A percentile compares a stretch with the other conserved stretches of the same genome.
Conservation (phyloP, 768 basidiomycete species). For the Coprinopsis cinerea region DNA sequence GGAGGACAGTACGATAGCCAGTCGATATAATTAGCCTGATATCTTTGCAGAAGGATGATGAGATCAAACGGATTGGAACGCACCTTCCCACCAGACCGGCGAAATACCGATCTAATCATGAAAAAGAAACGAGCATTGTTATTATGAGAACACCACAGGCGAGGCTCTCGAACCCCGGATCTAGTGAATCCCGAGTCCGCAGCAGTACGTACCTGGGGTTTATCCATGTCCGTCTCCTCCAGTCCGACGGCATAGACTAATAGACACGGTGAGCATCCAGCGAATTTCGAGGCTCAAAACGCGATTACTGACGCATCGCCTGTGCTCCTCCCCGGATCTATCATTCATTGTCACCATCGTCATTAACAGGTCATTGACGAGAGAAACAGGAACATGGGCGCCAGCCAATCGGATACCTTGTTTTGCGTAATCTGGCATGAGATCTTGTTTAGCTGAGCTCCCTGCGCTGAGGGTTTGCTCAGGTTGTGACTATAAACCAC, state of each 20-base stretch:
- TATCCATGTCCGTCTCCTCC: slow-evolving; percentile 74
- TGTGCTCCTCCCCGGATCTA: slow-evolving; percentile 67
- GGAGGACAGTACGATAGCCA: too few relatives aligned
- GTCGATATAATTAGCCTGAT: too few relatives aligned
- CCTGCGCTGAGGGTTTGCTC: slow-evolving; percentile 16
- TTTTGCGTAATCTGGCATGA: slow-evolving; percentile 72
- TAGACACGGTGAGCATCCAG: background rate
- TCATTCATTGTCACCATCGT: too few relatives aligned
- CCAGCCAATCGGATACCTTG: slow-evolving; percentile 43
- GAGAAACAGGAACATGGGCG: too few relatives aligned
- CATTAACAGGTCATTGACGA: too few relatives aligned
- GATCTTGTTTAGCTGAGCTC: slow-evolving; percentile 57
- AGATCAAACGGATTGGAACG: slow-evolving; percentile 8
- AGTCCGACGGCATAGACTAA: slow-evolving; percentile 79
- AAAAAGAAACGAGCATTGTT: too few relatives aligned
- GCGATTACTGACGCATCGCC: slow-evolving; percentile 65
- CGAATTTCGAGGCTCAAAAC: background rate
- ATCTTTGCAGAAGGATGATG: background rate
- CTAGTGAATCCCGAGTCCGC: too few relatives aligned
- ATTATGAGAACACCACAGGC: background rate
- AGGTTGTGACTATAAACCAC: slow-evolving; percentile 28
- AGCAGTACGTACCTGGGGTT: slow-evolving; percentile 56
- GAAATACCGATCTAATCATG: slow-evolving; percentile 71
- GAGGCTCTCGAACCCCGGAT: background rate
- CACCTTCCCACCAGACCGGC: slow-evolving; percentile 90